Percentiles rank a stretch among this genome's conserved stretches.
Conservation (phyloP, 306 rosid genomes). For the Lathyrus oleraceus region DNA sequence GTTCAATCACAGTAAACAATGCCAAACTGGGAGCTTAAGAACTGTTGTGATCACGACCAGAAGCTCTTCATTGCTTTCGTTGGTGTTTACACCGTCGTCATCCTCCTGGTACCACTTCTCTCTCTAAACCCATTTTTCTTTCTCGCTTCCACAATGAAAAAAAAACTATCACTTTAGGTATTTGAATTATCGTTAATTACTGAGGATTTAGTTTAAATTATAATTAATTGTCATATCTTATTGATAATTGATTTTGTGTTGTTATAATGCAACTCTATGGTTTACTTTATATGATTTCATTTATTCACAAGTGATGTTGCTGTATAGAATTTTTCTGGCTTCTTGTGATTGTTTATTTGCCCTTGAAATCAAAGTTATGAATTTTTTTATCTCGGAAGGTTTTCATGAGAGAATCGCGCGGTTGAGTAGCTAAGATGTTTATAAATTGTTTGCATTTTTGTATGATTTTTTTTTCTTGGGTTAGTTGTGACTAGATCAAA, state of each 20-base stretch:
- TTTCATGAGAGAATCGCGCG: not conserved
- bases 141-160: slow-evolving; percentile 8
- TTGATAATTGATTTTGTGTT: not conserved
- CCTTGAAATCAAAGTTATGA: not conserved
- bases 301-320: slow-evolving; percentile 22
- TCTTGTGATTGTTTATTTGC: not conserved
- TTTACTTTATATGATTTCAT: slow-evolving; percentile 12
- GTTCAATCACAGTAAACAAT: slow-evolving; percentile 30
- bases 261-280: not conserved
- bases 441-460: slow-evolving; percentile 1
- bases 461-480: not conserved
- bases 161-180: not conserved
- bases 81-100: slow-evolving; percentile 68
- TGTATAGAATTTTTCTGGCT: not conserved
- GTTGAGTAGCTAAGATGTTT: not conserved
- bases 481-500: slow-evolving; percentile 32
- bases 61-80: slow-evolving; percentile 60
- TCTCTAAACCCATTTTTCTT: slow-evolving; percentile 17
- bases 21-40: slow-evolving; percentile 90
- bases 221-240: not conserved
- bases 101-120: slow-evolving; percentile 51
- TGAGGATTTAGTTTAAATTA: not conserved
- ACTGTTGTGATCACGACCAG: slow-evolving; percentile 79
- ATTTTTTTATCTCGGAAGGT: slow-evolving; percentile 3
- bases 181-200: not conserved